A percentile compares a stretch with the other conserved stretches of the same genome.
These are phyloP conservation scores for Podosphaera fusca DNA, from an alignment of 2,329 filamentous ascomycete genomes.

Conservation along the genomic window DNA sequence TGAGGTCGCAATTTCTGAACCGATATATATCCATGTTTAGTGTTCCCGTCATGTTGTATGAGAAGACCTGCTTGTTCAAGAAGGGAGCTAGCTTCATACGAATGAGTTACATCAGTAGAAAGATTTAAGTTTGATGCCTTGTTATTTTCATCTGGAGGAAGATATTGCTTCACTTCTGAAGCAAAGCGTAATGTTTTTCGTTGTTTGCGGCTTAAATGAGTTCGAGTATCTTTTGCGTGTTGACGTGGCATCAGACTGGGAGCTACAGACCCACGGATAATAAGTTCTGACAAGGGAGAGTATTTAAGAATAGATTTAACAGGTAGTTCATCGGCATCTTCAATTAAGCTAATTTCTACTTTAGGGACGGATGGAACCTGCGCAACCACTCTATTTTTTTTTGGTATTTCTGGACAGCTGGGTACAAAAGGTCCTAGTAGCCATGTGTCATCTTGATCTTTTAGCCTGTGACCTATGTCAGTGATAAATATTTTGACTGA, in stretches of 20 bases:
- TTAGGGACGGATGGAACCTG: too few species aligned
- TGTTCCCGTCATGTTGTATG: too few species aligned
- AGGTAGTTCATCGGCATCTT: background rate
- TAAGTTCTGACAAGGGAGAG: constrained; percentile 3
- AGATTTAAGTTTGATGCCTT: background rate
- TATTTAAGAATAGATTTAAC: constrained; percentile 4
- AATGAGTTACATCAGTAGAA: background rate
- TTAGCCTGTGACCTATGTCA: constrained; percentile 3
- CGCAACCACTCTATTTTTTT: too few species aligned
- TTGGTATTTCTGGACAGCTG: background rate
- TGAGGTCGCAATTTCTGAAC: too few species aligned
- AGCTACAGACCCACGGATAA: constrained; percentile 4
- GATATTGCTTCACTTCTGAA: background rate
- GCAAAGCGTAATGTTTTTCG: background rate
- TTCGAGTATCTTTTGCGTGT: background rate
- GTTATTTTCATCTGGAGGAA: background rate
- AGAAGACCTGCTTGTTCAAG: background rate
- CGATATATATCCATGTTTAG: too few species aligned
- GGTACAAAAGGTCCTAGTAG: constrained; percentile 6
- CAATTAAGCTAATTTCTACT: too few species aligned
- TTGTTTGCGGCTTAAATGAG: background rate
- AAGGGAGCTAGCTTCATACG: background rate
- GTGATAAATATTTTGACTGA: constrained; percentile 7
- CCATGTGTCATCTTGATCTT: constrained; percentile 6
- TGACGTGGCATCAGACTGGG: background rate